Base-by-base conservation (phyloP, 2,329 filamentous ascomycete genomes). In the Sporothrix variecibatus region DNA sequence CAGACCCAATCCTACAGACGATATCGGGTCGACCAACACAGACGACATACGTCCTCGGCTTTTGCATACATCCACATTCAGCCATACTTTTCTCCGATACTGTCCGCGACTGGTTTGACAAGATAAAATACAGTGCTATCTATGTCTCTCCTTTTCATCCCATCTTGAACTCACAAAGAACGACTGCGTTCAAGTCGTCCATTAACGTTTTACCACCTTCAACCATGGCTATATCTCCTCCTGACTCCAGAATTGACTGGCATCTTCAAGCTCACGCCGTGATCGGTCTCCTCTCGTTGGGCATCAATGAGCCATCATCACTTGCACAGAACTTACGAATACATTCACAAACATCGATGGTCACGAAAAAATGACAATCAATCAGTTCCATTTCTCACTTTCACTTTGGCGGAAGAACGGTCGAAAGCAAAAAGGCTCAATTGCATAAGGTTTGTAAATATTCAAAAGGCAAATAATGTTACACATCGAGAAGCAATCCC, bases 401-500 rank as follows among this genome's bases (percentile, higher is more conserved):
- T 2, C 20, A 20, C n/a, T 40, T 26, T 20, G 6, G 9, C 2
- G 3, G 4, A 28, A 7, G 23, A 40, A 31, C 7, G 2, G 3
- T n/a, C 8, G 58, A 62, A 28, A 43, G 3, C 15, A 11, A 67
- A 65, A n/a, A 51, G 40, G n/a, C 40, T 8, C 5, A 31, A 28
- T 17, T 67, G 15, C 20, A 68, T n/a, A 34, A 34, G 49, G 5
- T 15, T 26, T 34, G 23, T 4, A 65, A 43, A 64, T 40, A 40
- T 64, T 38, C n/a, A 67, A 34, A 62, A 20, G 6, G 7, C 6
- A 34, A n/a, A 28, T 68, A 51, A 34, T 68, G 43, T 6, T 68
- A 68, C 65, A 68, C 65, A 68, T 51, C 65, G 40, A 68, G 40
- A 49, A 20, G 15, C 64, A 11, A 51, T n/a, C 64, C 46, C 64